A percentile compares a stretch with the other conserved stretches of the same genome.
Evolutionary conservation across 176 grass and related monocot species (phyloP).

Genomic region (Neostapfia colusana): DNA sequence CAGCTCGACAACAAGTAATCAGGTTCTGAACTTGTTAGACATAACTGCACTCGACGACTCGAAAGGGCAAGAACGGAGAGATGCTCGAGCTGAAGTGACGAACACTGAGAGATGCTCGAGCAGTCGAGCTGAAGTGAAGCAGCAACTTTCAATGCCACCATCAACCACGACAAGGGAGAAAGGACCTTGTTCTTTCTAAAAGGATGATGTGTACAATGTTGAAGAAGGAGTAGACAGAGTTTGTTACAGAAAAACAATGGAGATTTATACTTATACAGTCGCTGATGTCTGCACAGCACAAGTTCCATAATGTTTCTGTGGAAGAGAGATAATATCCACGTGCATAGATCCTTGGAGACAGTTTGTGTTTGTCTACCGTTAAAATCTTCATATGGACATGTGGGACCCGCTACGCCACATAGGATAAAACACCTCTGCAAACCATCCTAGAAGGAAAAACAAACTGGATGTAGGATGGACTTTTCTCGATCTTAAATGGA

Average conservation of each 20-base stretch:
- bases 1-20: background rate
- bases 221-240: background rate
- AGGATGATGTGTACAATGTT: background rate
- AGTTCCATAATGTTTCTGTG: no score
- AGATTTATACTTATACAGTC: no score
- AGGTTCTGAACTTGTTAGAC: background rate
- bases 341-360: background rate
- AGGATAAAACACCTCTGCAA: no score
- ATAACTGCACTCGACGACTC: no score
- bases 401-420: no score
- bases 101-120: background rate
- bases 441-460: no score
- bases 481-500: no score
- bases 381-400: no score
- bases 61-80: background rate
- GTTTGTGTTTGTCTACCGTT: background rate
- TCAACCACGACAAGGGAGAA: background rate
- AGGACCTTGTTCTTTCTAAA: background rate
- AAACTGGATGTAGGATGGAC: no score
- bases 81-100: background rate
- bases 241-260: no score
- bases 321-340: background rate
- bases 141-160: constrained; percentile 4
- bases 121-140: background rate
- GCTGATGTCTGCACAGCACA: no score